Conservation (phyloP, 768 basidiomycete genomes). For the Amanita rubescens region DNA sequence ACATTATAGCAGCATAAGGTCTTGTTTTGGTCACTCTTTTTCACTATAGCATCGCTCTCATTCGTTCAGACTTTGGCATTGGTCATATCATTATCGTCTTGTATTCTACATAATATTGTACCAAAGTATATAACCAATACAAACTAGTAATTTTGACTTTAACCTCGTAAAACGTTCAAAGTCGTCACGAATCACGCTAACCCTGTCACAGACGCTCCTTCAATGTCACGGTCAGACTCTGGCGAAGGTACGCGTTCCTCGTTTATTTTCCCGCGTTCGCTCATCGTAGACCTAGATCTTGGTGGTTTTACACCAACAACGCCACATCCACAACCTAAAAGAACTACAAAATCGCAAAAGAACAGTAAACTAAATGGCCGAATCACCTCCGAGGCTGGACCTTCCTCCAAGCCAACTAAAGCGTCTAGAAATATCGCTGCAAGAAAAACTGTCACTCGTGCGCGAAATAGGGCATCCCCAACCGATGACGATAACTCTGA, state of each 20-base stretch:
- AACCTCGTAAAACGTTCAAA: not conserved
- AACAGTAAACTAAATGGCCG: not conserved
- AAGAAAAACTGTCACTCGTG: conserved; percentile 1
- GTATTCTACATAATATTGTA: not conserved
- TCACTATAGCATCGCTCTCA: not conserved
- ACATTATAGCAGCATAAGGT: not conserved
- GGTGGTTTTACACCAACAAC: conserved; percentile 1
- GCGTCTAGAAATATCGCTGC: not conserved
- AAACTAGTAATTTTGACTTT: not conserved
- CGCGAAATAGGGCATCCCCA: not conserved
- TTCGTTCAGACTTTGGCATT: not conserved
- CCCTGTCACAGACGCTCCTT: not conserved
- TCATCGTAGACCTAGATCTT: not conserved
- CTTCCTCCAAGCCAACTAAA: conserved; percentile 4
- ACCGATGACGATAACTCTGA: not conserved
- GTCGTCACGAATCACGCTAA: not conserved
- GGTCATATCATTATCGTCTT: not conserved
- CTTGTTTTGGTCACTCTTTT: conserved; percentile 1
- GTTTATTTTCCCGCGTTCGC: not conserved
- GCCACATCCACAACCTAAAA: conserved; percentile 1
- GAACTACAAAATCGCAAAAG: not conserved
- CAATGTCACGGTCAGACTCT: conserved; percentile 5
- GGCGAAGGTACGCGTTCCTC: conserved; percentile 6
- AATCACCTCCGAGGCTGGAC: not conserved
- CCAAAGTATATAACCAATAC: conserved; percentile 2